Conservation (phyloP, 345 rosid species). For the Chamaenerion angustifolium region DNA sequence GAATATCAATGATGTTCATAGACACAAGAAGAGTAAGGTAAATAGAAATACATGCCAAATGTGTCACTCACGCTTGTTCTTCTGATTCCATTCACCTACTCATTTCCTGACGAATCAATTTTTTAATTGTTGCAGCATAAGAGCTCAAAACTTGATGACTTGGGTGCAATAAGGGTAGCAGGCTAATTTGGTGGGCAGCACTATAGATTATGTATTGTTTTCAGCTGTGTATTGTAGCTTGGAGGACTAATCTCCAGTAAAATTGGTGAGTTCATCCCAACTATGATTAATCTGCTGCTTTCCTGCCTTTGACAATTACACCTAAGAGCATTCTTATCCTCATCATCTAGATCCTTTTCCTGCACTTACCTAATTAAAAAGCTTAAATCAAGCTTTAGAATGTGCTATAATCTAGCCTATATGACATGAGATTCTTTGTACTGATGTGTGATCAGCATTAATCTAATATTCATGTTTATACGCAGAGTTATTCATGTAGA, state of each 20-base stretch:
- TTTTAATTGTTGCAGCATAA: conserved; percentile 2
- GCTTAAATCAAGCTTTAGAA: not conserved
- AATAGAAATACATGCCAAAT: conserved; percentile 8
- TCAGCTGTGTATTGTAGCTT: conserved; percentile 2
- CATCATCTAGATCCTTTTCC: not conserved
- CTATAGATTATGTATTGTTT: not conserved
- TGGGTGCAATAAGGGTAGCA: conserved; percentile 5
- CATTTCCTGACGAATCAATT: not conserved
- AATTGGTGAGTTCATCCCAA: not conserved
- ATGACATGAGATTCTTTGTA: not conserved
- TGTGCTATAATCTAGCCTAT: not conserved
- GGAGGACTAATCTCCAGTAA: not conserved
- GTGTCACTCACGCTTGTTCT: not conserved
- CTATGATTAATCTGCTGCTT: not conserved
- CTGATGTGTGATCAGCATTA: not conserved
- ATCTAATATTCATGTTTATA: not conserved
- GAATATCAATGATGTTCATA: conserved; percentile 64
- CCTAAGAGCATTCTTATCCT: too few relatives aligned
- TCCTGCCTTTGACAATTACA: too few relatives aligned
- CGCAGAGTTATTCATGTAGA: conserved; percentile 2
- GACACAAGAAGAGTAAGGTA: conserved; percentile 94
- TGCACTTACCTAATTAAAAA: not conserved
- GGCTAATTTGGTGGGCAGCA: conserved; percentile 1
- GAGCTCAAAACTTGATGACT: conserved; percentile 5
- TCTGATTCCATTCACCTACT: not conserved